Base-by-base conservation (phyloP, 768 basidiomycete species). In the Lactifluus volemus region DNA sequence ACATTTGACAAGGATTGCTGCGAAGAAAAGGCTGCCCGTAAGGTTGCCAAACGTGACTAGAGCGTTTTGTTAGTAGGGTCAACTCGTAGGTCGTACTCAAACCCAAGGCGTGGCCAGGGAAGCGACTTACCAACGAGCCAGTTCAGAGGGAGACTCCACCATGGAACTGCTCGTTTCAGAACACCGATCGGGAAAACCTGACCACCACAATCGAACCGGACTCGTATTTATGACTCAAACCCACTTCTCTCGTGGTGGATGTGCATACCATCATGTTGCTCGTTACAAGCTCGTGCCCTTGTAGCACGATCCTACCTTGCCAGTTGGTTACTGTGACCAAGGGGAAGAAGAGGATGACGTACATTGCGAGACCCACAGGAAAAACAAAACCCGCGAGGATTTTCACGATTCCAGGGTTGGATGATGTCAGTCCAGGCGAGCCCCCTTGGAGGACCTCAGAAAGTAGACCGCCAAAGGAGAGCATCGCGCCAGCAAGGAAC, bases 321-420 rank as follows among this genome's bases (percentile, higher is more conserved):
- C 39, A 14, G 53, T 12, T 8, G 34, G 34, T 29, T 12, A 10
- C 44, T n/a, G 5, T 30, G 29, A n/a, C 44, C 39, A 3, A 42
- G 1, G 21, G 19, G 14, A n/a, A n/a, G 12, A 44, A 55, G 21
- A 36, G 10, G 25, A 19, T n/a, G 12, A 62, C 77, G 61, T 66
- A 88, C 87, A 89, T 89, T 57, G 85, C 83, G 75, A 89, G 81
- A 68, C 87, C 87, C 2, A 86, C 84, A 9, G 87, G 87, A 70
- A 89, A 89, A 29, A 89, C 83, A 50, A 87, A 80, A 15, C 84
- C 86, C 17, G 79, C 79, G 3, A 89, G 70, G 34, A 86, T 64
- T 68, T 84, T 88, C 49, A 86, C 82, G 10, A 89, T 72, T 19
- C 87, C 87, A 1, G 86, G 87, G 61, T 87, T 85, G 59, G 72